Evolutionary conservation across 1,284 basidiomycete genomes (phyloP), one percentile per base, ranked within the genome.

Genomic region (Xerocomus nothofagi): DNA sequence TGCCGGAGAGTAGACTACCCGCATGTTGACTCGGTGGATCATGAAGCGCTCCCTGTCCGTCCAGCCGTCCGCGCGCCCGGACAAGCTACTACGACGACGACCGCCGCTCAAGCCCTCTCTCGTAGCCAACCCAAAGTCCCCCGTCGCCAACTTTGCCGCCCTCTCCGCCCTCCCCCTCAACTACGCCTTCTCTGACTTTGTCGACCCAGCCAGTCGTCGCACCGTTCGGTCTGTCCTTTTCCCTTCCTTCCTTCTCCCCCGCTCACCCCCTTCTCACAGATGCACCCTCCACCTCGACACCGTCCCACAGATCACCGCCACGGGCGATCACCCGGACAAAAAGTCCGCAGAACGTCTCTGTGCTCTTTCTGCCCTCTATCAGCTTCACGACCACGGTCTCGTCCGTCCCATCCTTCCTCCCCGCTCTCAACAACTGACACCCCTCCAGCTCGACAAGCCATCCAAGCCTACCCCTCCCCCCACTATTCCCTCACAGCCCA

Each of bases 341-440:
- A 88, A 86, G 58, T 80, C 86, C 27, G 88, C 93, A 2, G 84
- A 91, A 61, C 81, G 80, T 62, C 71, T 93, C 4, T 91, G 91
- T 3, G 85, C 87, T 0, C 69, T 93, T 14, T 84, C 84, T 44
- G 85, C 83, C 6, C 68, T 87, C 39, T 78, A 88, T 59, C 88
- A 93, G 62, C 65, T 94, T 11, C 73, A 84, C 39, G 67, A 70
- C n/a, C 63, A 74, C 17, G 81, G 81, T 18, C 60, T 86, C 51
- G 88, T 89, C 57, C 0, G 68, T 70, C 1, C 30, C 3, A 15
- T 14, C 31, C 17, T 0, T 47, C 39, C 18, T 40, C n/a, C 14
- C 33, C 23, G 0, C 10, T 7, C 23, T 8, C 27, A 9, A 1
- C 27, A 12, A 0, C 49, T 53, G 40, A 57, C 21, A 15, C 29